Evolutionary conservation across 495 filamentous ascomycete genomes (phyloP), one percentile per base, ranked within the genome.

Genomic region (Collariella sp.): DNA sequence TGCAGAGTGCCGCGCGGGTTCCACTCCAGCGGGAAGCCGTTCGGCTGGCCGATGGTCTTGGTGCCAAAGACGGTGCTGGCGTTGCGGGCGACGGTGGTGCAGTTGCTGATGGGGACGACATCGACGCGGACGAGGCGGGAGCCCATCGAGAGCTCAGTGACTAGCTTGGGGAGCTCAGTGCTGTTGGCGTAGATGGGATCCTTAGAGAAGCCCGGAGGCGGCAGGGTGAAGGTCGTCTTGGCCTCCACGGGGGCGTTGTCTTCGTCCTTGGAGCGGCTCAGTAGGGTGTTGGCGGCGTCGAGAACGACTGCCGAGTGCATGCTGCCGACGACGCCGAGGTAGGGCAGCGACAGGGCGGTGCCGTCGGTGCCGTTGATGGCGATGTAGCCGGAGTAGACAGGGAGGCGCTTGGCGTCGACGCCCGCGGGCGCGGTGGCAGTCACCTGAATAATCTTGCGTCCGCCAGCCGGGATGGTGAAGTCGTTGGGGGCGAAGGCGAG

Each of bases 321-420:
- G 59, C 68, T 74, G 20, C 77, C 77, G 15, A 63, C 68, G 19
- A 75, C 72, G 15, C 77, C 77, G 51, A 76, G 67, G 58, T 80
- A 79, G 2, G 77, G 77, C 4, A 80, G 63, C 10, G 74, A 73
- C 26, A 77, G 63, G 20, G 63, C 64, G 13, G 72, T 67, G 38
- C 73, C 72, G 61, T 78, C 76, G 19, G 73, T 67, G 53, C 74
- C 72, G 56, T 72, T 76, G 52, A 80, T 47, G 38, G 73, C 62
- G 39, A 80, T 70, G 64, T 76, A 78, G 47, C 77, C 77, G 0
- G 75, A 78, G 58, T 79, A 80, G 13, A 80, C 71, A 1, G 74
- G 76, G 20, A 79, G 66, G 12, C 70, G 74, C 29, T 62, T 61
- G 42, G 66, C 58, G 18, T 76, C 58, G 1, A 78, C 58, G 22